Evolutionary conservation across 306 rosid genomes (phyloP).

Genomic region (Castanea crenata): DNA sequence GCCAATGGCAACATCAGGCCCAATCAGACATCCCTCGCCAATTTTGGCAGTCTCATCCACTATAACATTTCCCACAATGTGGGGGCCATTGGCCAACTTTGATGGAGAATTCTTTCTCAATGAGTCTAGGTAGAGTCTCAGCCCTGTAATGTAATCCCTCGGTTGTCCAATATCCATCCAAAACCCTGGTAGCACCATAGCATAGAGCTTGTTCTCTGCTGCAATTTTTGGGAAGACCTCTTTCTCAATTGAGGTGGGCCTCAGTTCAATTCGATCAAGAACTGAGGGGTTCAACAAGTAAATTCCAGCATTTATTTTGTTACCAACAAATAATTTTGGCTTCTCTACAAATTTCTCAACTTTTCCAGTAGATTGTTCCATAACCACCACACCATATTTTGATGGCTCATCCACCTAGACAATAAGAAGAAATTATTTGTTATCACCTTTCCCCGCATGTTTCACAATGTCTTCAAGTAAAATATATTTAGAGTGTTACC

Average conservation of each 20-base stretch:
- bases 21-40: constrained; percentile 97
- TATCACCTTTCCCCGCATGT: constrained; percentile 5
- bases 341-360: constrained; percentile 96
- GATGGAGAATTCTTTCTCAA: constrained; percentile 72
- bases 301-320: constrained; percentile 98
- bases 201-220: constrained; percentile 73
- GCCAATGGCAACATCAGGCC: constrained; percentile 98
- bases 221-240: constrained; percentile 95
- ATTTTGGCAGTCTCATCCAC: constrained; percentile 84
- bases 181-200: constrained; percentile 98
- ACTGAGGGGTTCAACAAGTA: constrained; percentile 87
- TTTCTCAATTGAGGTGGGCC: constrained; percentile 99
- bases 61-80: constrained; percentile 86
- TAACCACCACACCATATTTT: constrained; percentile 94
- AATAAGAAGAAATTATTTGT: constrained; percentile 29
- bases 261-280: constrained; percentile 80
- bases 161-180: constrained; percentile 99
- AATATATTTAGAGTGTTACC: constrained; percentile 40
- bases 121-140: constrained; percentile 79
- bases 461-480: background rate
- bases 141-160: constrained; percentile 87
- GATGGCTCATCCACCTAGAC: constrained; percentile 97
- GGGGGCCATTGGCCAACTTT: constrained; percentile 68
- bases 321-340: constrained; percentile 95
- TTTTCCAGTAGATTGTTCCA: constrained; percentile 81